Conservation (phyloP, 352 stramenopile genomes). For the Globisporangium spinosum region DNA sequence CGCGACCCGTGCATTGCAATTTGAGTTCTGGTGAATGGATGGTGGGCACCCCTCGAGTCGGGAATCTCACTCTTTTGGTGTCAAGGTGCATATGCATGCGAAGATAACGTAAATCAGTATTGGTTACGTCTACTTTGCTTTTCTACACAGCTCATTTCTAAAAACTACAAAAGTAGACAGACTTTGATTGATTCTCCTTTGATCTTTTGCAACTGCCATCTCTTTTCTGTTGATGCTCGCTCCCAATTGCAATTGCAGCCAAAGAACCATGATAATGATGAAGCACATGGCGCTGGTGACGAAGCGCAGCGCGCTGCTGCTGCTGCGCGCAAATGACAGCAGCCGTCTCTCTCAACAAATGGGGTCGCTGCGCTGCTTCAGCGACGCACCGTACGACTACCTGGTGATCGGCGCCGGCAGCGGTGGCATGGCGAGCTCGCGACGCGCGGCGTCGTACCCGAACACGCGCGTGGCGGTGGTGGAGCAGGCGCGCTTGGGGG, state of each 20-base stretch:
- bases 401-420: conserved; percentile 91
- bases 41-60: too few relatives aligned
- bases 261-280: background rate
- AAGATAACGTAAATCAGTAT: background rate
- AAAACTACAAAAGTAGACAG: background rate
- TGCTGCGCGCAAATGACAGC: background rate
- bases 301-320: background rate
- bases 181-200: background rate
- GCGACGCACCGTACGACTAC: conserved; percentile 65
- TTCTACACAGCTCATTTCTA: background rate
- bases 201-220: background rate
- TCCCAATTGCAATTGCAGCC: background rate
- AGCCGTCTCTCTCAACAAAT: background rate
- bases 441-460: conserved; percentile 77
- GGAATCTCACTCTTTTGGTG: too few relatives aligned
- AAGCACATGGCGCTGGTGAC: background rate
- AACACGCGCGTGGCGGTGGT: conserved; percentile 94
- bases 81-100: too few relatives aligned
- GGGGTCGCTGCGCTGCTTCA: conserved; percentile 11
- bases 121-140: background rate
- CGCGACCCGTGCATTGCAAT: too few relatives aligned
- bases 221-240: background rate
- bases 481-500: conserved; percentile 88
- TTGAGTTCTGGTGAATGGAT: too few relatives aligned
- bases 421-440: conserved; percentile 91